Evolutionary conservation across 2,329 filamentous ascomycete species (phyloP), one percentile per base, ranked within the genome.

Genomic region (Sphaerulina musiva): DNA sequence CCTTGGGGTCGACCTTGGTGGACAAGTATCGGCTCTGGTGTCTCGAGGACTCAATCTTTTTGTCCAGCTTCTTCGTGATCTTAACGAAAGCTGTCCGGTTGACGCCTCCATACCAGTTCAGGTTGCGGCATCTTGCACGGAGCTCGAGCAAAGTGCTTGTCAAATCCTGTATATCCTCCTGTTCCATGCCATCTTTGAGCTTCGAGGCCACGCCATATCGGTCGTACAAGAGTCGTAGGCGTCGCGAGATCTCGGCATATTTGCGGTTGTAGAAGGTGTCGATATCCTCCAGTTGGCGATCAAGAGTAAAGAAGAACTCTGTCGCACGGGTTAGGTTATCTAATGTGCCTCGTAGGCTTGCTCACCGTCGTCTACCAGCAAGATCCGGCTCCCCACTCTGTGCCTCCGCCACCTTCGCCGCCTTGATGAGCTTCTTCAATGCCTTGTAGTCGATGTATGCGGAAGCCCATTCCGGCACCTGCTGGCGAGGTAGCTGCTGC

Each of bases 61-160:
- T 98, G 73, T 98, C 93, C 44, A 96, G 77, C 73, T 98, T 98
- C 77, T 98, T 98, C 48, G 93, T 95, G 71, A 98, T 98, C 75
- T 98, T 98, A 70, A 95, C 83, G 67, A 98, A 98, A 1, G 93
- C 93, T 60, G 89, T 81, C 49, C 91, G 83, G 71, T 98, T 98
- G 66, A 97, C 92, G 73, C 97, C 92, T 47, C 91, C 92, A 69
- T 97, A 98, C 91, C 91, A 97, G 70, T 95, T 88, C 49, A 98
- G 77, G 66, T 97, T 97, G 56, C 93, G 82, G 62, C 97, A 74
- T 68, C 95, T 88, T 49, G 85, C 86, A 54, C 93, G 83, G 56
- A 97, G 78, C 72, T 98, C 93, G 32, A 97, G 80, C 48, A 98
- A 76, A 36, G 91, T 90, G 36, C 87, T 89, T 76, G 95, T 87